Evolutionary conservation across 805 yeast genomes (phyloP), one percentile per base, ranked within the genome.

Genomic region (Ogataea pini): DNA sequence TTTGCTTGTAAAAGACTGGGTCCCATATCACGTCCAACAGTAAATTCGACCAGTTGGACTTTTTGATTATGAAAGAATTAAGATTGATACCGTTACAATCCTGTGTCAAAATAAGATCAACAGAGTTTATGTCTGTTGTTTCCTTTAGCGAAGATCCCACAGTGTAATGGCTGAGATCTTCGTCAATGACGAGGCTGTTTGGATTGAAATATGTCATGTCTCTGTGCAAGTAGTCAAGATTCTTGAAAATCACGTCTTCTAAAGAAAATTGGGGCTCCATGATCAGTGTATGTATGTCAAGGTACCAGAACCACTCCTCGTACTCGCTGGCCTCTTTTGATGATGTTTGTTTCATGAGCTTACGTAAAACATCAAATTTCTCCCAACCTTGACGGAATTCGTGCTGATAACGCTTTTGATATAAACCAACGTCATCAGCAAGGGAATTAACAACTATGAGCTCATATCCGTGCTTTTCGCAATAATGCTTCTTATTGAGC

Each of bases 381-480:
- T 70, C 75, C 76, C 76, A 72, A 3, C 75, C 74, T 59, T 72
- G 75, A 51, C 81, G 67, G 62, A 70, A 70, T 46, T 76, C 80
- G 59, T 75, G 75, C 40, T 77, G 75, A 55, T 77, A 77, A 42
- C 74, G 63, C 56, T 75, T 77, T 51, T 73, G 69, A 54, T 69
- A 69, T 25, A 63, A 40, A 19, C 78, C 75, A 62, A 71, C 65
- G 50, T 76, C 77, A 37, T 61, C 64, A 18, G 57, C 50, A 37
- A 59, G 39, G 0, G 62, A 51, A 33, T 58, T 63, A 10, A 61
- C 58, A 4, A 76, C 67, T 3, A 77, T 67, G 44, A 77, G 60
- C 24, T 77, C 78, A 50, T 77, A 77, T 1, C 78, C 78, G 52
- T 77, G 80, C 14, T 63, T 60, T 36, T 67, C 68, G n/a, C 79